phyloP scores from a whole-genome alignment of 2,329 filamentous ascomycete genomes.

The Fusarium sp. region DNA sequence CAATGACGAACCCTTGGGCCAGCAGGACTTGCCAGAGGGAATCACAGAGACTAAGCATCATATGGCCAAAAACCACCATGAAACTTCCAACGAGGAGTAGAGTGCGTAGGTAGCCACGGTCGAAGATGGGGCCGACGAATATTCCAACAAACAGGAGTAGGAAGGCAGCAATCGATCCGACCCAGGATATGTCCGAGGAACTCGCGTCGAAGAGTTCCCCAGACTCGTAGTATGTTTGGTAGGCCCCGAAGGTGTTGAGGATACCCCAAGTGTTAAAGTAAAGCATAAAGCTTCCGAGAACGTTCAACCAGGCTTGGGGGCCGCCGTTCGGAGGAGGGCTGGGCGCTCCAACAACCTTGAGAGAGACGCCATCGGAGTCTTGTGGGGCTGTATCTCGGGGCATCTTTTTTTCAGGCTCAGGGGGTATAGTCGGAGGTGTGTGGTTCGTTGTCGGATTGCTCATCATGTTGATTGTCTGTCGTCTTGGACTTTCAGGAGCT shows the following conservation, averaged over 20 bases:
- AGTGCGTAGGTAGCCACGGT: slow-evolving; percentile 58
- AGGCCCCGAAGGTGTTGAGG: slow-evolving; percentile 61
- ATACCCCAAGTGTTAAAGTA: slow-evolving; percentile 68
- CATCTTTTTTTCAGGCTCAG: not conserved
- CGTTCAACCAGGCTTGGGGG: not conserved
- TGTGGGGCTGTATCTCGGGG: not conserved
- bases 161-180: slow-evolving; percentile 60
- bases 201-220: slow-evolving; percentile 44
- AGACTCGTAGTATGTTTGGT: slow-evolving; percentile 65
- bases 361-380: not conserved
- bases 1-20: slow-evolving; percentile 58
- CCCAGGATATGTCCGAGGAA: slow-evolving; percentile 51
- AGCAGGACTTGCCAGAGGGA: slow-evolving; percentile 60
- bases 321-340: not conserved
- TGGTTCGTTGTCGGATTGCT: not conserved
- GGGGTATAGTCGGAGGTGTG: too few species aligned
- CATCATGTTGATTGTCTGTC: not conserved
- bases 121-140: slow-evolving; percentile 58
- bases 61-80: slow-evolving; percentile 59
- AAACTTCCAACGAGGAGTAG: slow-evolving; percentile 56
- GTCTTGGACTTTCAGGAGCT: not conserved
- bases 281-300: slow-evolving; percentile 41
- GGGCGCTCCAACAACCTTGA: not conserved
- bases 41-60: slow-evolving; percentile 53
- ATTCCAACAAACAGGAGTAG: slow-evolving; percentile 52